Conservation (phyloP, 2,329 filamentous ascomycete genomes). For the Diaporthe citriasiana region DNA sequence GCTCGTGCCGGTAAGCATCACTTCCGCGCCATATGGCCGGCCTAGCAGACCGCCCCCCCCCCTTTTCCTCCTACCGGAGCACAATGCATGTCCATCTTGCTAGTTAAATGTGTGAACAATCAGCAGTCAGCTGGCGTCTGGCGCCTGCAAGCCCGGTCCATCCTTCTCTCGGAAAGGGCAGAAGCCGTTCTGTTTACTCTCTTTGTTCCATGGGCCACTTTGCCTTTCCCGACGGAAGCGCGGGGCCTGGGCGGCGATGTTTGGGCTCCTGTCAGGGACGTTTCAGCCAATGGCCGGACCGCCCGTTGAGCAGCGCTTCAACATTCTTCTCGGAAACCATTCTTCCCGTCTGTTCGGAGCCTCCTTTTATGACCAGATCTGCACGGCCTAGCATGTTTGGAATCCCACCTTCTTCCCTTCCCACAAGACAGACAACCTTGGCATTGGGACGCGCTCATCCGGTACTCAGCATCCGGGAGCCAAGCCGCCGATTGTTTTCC, state of each 20-base stretch:
- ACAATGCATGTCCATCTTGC: not conserved
- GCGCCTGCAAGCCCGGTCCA: constrained; percentile 12
- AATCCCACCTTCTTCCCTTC: not conserved
- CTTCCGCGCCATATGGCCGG: constrained; percentile 33
- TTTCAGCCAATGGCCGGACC: constrained; percentile 38
- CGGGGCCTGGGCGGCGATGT: constrained; percentile 1
- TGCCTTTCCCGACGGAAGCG: constrained; percentile 12
- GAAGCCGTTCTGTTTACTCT: constrained; percentile 23
- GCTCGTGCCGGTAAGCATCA: constrained; percentile 12
- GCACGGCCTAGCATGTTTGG: constrained; percentile 33
- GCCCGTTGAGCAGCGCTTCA: constrained; percentile 27
- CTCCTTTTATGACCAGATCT: constrained; percentile 26
- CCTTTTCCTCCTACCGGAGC: not conserved
- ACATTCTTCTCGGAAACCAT: constrained; percentile 33
- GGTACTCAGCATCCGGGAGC: constrained; percentile 4
- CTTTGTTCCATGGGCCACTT: not conserved
- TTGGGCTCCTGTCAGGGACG: constrained; percentile 36
- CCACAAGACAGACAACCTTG: constrained; percentile 9
- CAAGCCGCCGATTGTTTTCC: constrained; percentile 25
- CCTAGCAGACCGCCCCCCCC: constrained; percentile 19
- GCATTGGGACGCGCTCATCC: constrained; percentile 16
- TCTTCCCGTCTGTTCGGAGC: constrained; percentile 27
- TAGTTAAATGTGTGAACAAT: not conserved
- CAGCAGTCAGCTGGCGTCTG: constrained; percentile 1
- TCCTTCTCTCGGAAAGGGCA: not conserved